Evolutionary conservation across 768 basidiomycete species (phyloP).

Genomic region (Trametes coccinea): DNA sequence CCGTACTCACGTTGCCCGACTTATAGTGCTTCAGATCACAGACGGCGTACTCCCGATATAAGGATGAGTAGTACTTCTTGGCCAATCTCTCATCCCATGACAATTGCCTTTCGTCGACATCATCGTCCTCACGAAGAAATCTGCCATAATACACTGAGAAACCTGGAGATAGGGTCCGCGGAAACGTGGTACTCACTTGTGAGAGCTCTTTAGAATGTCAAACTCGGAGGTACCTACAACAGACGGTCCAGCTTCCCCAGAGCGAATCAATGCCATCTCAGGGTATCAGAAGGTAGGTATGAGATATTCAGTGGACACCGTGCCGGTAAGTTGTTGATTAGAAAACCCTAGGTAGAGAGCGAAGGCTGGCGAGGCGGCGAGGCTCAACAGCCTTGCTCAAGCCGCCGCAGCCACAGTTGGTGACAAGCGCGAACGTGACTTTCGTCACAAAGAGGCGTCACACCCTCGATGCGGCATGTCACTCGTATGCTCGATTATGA

Average conservation of each 20-base stretch:
- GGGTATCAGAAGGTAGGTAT: background rate
- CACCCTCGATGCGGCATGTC: background rate
- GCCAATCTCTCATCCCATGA: slow-evolving; percentile 89
- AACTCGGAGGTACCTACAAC: slow-evolving; percentile 50
- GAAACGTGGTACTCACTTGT: slow-evolving; percentile 46
- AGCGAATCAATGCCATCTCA: background rate
- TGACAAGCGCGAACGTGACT: slow-evolving; percentile 5
- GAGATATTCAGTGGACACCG: too few relatives aligned
- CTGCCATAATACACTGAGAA: slow-evolving; percentile 37
- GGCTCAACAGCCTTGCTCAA: too few relatives aligned
- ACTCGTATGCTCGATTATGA: slow-evolving; percentile 4
- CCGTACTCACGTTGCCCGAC: slow-evolving; percentile 69
- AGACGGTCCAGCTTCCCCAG: background rate
- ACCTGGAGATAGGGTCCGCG: background rate
- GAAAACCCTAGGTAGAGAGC: too few relatives aligned
- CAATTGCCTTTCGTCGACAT: slow-evolving; percentile 32
- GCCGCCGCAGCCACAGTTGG: too few relatives aligned
- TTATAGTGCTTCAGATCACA: slow-evolving; percentile 97
- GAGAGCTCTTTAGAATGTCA: slow-evolving; percentile 72
- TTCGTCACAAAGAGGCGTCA: background rate
- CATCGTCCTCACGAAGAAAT: slow-evolving; percentile 72
- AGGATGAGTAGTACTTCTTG: slow-evolving; percentile 80
- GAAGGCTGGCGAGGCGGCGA: background rate
- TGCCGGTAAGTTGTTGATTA: too few relatives aligned
- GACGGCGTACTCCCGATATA: slow-evolving; percentile 90